A percentile compares a stretch with the other conserved stretches of the same genome.
Conservation (phyloP, 2,329 filamentous ascomycete species). For the Penicillium sp. region DNA sequence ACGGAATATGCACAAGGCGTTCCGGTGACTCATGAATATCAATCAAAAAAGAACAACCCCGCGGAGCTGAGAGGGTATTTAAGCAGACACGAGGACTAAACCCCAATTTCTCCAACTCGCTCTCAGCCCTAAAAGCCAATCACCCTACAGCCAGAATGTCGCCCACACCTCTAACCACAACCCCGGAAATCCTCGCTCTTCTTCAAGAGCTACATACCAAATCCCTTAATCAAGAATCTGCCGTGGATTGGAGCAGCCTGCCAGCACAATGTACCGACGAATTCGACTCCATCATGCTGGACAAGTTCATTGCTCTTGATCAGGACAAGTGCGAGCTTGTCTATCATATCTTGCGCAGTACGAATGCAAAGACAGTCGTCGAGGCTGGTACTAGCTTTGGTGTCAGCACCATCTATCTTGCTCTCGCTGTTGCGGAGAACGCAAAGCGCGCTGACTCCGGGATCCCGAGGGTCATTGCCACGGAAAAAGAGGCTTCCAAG, state of each 20-base stretch:
- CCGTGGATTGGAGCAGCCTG: slow-evolving; percentile 17
- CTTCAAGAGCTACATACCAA: slow-evolving; percentile 34
- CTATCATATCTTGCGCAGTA: slow-evolving; percentile 55
- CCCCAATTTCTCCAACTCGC: not conserved
- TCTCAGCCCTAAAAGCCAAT: not conserved
- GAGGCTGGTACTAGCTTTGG: slow-evolving; percentile 65
- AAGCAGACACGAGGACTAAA: not conserved
- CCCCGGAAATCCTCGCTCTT: slow-evolving; percentile 21
- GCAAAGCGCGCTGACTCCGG: slow-evolving; percentile 24
- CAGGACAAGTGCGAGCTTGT: slow-evolving; percentile 59
- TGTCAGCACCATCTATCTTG: slow-evolving; percentile 64
- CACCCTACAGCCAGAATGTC: slow-evolving; percentile 10
- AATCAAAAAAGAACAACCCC: not conserved
- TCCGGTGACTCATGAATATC: not conserved
- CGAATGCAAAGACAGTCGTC: slow-evolving; percentile 54
- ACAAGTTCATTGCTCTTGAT: slow-evolving; percentile 63
- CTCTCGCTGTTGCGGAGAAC: slow-evolving; percentile 58
- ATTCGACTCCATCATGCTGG: slow-evolving; percentile 48
- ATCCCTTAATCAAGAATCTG: slow-evolving; percentile 35
- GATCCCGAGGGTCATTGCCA: slow-evolving; percentile 54
- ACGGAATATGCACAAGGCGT: not conserved
- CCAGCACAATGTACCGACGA: slow-evolving; percentile 21
- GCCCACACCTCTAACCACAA: slow-evolving; percentile 12
- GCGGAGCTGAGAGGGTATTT: not conserved
- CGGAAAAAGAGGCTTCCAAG: slow-evolving; percentile 60